These are phyloP conservation scores for Leptosphaerulina australis DNA, from an alignment of 2,329 filamentous ascomycete species.

Conservation along the genomic window DNA sequence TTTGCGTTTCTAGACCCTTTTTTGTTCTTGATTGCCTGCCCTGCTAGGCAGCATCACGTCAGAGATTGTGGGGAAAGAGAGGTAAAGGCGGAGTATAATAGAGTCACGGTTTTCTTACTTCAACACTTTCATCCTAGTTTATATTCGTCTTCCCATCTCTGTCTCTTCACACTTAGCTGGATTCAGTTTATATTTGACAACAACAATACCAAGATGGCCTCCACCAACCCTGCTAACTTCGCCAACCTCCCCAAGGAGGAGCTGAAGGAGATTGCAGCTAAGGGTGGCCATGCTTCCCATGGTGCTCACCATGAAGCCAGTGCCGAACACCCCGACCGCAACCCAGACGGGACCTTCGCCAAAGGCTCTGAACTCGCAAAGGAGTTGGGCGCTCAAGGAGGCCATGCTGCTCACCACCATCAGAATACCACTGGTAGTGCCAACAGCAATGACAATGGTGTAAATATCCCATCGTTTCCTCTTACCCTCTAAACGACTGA, in stretches of 20 bases:
- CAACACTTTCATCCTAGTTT: neutral
- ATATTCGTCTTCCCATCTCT: neutral
- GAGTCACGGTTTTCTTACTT: neutral
- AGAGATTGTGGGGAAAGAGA: constrained; percentile 16
- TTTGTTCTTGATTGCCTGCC: constrained; percentile 14
- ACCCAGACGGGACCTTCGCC: constrained; percentile 50
- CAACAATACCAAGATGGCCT: constrained; percentile 38
- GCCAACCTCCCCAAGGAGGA: constrained; percentile 59
- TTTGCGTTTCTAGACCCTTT: constrained; percentile 5
- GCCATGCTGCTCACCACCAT: constrained; percentile 42
- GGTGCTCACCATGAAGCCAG: constrained; percentile 20
- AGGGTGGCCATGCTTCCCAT: constrained; percentile 55
- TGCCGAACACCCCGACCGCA: constrained; percentile 36
- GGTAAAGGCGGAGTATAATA: constrained; percentile 21
- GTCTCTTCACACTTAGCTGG: neutral
- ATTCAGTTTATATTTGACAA: neutral
- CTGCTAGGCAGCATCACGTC: constrained; percentile 28
- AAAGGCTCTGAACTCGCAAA: constrained; percentile 47
- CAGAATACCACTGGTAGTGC: constrained; percentile 14
- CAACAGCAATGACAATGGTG: constrained; percentile 28
- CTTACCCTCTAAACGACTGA: neutral
- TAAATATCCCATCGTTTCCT: constrained; percentile 16
- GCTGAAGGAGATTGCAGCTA: constrained; percentile 56
- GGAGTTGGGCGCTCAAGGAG: constrained; percentile 47
- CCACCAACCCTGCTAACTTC: constrained; percentile 59